Conservation (phyloP, 495 filamentous ascomycete genomes). For the Aspergillus carlsbadensis region DNA sequence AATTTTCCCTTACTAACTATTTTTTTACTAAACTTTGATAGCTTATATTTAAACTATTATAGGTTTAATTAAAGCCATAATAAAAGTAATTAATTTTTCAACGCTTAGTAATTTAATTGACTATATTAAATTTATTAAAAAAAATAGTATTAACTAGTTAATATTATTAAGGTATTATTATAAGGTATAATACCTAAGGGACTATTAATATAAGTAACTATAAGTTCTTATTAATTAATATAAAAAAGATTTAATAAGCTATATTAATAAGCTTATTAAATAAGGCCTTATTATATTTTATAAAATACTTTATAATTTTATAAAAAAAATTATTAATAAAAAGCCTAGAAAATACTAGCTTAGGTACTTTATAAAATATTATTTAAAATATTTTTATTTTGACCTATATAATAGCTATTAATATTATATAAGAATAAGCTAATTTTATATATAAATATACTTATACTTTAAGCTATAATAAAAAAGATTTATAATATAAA, state of each 20-base stretch:
- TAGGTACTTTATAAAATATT: background rate
- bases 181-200: background rate
- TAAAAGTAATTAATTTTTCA: background rate
- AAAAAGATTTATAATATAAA: background rate
- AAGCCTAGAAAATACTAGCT: background rate
- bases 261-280: background rate
- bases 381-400: background rate
- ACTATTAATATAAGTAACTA: background rate
- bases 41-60: background rate
- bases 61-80: background rate
- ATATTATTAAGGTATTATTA: background rate
- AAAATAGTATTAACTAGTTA: background rate
- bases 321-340: background rate
- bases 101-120: background rate
- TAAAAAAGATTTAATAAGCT: background rate
- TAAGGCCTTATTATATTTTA: background rate
- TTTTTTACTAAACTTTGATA: background rate
- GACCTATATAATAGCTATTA: background rate
- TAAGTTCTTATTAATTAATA: background rate
- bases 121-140: background rate
- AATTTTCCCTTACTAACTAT: background rate
- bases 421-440: background rate
- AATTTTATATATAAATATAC: background rate
- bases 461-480: background rate
- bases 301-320: background rate